Percentiles rank a stretch among this genome's conserved stretches.
These are phyloP conservation scores for Secale cereale DNA, from an alignment of 176 grass and related monocot genomes.

Conservation along the genomic window DNA sequence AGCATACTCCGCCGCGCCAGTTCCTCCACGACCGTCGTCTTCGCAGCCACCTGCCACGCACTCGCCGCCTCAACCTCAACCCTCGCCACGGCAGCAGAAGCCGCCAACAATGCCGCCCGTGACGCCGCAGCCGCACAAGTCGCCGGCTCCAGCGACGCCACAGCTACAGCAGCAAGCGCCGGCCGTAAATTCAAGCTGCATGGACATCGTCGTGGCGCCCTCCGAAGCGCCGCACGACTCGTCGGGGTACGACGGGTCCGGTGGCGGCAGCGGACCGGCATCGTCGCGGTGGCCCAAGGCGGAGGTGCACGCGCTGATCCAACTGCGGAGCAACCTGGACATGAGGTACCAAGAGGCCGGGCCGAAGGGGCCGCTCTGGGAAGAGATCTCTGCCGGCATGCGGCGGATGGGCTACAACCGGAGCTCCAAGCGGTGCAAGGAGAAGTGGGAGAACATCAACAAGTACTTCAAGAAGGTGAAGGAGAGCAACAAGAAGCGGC, in stretches of 20 bases:
- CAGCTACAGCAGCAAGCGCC: slow-evolving; percentile 12
- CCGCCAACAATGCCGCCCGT: background rate
- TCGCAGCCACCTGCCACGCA: slow-evolving; percentile 12
- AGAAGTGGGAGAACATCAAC: slow-evolving; percentile 99
- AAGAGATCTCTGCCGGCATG: slow-evolving; percentile 96
- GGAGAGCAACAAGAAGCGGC: slow-evolving; percentile 93
- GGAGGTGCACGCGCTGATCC: slow-evolving; percentile 94
- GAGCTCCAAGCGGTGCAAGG: slow-evolving; percentile 90
- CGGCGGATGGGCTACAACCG: slow-evolving; percentile 70
- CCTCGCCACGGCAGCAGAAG: slow-evolving; percentile 15
- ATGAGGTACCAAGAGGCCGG: slow-evolving; percentile 84
- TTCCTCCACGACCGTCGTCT: background rate
- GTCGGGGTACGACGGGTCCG: slow-evolving; percentile 39
- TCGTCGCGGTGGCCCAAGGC: slow-evolving; percentile 92
- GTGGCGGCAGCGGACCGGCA: slow-evolving; percentile 19
- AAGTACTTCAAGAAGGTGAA: slow-evolving; percentile 99
- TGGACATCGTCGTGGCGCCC: slow-evolving; percentile 41
- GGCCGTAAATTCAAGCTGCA: slow-evolving; percentile 31
- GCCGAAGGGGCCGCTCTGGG: slow-evolving; percentile 93
- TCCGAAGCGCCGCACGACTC: slow-evolving; percentile 28
- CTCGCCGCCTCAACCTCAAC: slow-evolving; percentile 23
- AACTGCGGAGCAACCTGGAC: slow-evolving; percentile 74
- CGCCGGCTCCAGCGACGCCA: slow-evolving; percentile 23
- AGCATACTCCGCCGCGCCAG: background rate
- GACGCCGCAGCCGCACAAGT: slow-evolving; percentile 17